Evolutionary conservation across 805 yeast genomes (phyloP), one percentile per base, ranked within the genome.

Genomic region (Saccharomycopsis sp.): DNA sequence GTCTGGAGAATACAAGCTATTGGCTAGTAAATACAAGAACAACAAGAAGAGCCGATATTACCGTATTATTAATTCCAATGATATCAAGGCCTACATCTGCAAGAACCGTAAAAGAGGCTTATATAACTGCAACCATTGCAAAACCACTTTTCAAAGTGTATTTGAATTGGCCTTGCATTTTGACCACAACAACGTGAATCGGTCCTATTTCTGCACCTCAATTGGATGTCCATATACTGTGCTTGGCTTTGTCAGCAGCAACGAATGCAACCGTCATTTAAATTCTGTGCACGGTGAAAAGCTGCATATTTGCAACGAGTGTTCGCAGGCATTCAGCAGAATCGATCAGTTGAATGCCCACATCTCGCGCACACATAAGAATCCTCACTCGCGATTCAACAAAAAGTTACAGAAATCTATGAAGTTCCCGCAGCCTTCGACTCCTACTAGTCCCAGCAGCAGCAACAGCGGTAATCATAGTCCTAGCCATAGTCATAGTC

Each of bases 101-200:
- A 58, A 38, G 24, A 52, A 58, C 23, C 47, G 59, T 7, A 75
- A 75, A 67, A 77, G 79, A 79, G 81, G 70, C 67, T 57, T 64
- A 12, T 60, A 54, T 47, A 53, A 54, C 23, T 60, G 62, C 56
- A 60, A 57, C 44, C 62, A 60, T 47, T 60, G 62, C 58, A 57
- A 54, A 17, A 12, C 35, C 7, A 38, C 52, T 23, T 60, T 49
- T 25, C 54, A 29, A 15, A 54, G 20, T n/a, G 49, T 58, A 22
- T 55, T 53, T 3, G 62, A 60, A 20, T 47, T 58, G n/a, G 62
- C 62, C 20, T 29, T 54, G 22, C 62, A 60, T 52, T 60, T 60
- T 29, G 62, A 60, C 35, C n/a, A 22, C 19, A 44, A 56, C 23
- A 57, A 54, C 17, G 60, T 60, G 23, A 42, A 20, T 14, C n/a